A percentile compares a stretch with the other conserved stretches of the same genome.
These are phyloP conservation scores for Arxiozyma telluris DNA, from an alignment of 1,139 yeast species.

Conservation along the genomic window DNA sequence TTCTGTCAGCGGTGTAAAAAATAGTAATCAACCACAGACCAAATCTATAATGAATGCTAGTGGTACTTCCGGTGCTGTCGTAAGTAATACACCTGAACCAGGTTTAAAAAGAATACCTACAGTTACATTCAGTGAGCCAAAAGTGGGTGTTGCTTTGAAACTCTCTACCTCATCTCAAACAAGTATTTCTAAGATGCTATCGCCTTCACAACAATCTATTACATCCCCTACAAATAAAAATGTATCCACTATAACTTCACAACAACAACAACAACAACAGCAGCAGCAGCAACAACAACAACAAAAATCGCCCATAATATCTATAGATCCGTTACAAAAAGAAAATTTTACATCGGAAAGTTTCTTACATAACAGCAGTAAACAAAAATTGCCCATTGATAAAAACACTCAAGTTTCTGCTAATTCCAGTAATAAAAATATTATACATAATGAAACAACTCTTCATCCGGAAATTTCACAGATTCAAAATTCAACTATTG, in stretches of 20 bases:
- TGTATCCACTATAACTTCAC: neutral
- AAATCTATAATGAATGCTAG: constrained; percentile 30
- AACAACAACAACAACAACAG: too few species aligned
- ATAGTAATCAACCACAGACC: constrained; percentile 15
- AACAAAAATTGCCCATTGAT: neutral
- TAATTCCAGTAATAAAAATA: neutral
- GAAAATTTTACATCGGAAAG: neutral
- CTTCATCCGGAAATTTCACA: neutral
- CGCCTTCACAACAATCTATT: neutral
- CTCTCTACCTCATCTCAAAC: constrained; percentile 50
- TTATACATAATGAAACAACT: neutral
- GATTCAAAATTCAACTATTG: constrained; percentile 1
- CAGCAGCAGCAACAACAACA: neutral
- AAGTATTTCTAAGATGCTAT: constrained; percentile 35
- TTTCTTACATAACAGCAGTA: neutral
- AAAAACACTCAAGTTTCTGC: neutral
- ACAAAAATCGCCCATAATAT: neutral
- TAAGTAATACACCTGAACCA: constrained; percentile 29
- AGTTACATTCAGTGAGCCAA: constrained; percentile 30
- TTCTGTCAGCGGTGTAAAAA: neutral
- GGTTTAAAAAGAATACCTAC: constrained; percentile 31
- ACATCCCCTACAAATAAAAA: neutral
- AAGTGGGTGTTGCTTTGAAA: constrained; percentile 24
- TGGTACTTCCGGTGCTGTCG: constrained; percentile 31
- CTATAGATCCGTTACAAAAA: constrained; percentile 1